Base-by-base conservation (phyloP, 306 rosid genomes). In the Glycine soja region DNA sequence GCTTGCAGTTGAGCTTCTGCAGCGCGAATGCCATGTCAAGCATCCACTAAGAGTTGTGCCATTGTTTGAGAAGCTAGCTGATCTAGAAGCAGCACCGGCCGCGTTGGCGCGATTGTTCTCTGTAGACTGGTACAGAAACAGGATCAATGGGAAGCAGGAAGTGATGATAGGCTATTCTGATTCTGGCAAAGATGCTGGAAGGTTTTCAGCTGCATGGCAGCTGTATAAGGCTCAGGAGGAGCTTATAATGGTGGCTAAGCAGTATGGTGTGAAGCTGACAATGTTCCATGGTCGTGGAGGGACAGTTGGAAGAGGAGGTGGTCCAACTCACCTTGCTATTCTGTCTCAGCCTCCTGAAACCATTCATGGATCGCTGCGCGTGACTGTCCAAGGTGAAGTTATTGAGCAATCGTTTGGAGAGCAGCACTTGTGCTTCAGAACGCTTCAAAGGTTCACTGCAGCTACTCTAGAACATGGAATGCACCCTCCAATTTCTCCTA, bases 211-310 rank as follows among this genome's bases (percentile, higher is more conserved):
- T 11, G 98, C 91, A 7, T 94, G 98, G 98, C 98, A 94, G 81
- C 74, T 94, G 40, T 94, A 91, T 30, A 94, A 94, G 90, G 94
- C 98, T 75, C 98, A 94, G 64, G 98, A 94, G 78, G 97, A 94
- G 42, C 97, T 94, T 19, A 90, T 94, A 75, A 89, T 91, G 36
- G 98, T 94, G 8, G 97, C 98, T 4, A 91, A 92, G 82, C 24
- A 92, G 67, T 91, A 53, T 69, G 97, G 97, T 62, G 92, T 94
- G 52, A 94, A 92, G 89, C 87, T 94, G 38, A 94, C 94, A 0
- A 94, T 94, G 98, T 94, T 94, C 88, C 98, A 94, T 5, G 98
- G 98, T 59, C 98, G 98, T 48, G 98, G 98, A 58, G 98, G 98
- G 16, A 94, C 98, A 11, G 98, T 92, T 13, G 98, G 98, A 56